These are phyloP conservation scores for Talaromyces nanjingensis DNA, from an alignment of 495 filamentous ascomycete genomes.

Conservation along the genomic window DNA sequence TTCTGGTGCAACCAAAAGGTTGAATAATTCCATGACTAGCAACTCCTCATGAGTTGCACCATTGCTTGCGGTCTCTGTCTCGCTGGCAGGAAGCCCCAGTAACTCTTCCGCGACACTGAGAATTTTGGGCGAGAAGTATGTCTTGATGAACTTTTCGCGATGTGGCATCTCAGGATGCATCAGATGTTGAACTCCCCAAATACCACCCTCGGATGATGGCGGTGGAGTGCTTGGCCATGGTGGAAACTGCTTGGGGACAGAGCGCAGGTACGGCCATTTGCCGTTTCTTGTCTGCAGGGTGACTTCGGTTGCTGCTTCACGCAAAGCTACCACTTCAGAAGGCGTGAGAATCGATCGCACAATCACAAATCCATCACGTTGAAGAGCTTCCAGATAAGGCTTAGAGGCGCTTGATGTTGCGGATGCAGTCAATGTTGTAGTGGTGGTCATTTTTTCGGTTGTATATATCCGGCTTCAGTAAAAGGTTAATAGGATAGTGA, in stretches of 20 bases:
- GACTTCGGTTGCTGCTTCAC: constrained; percentile 43
- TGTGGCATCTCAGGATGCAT: constrained; percentile 61
- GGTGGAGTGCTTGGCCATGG: constrained; percentile 56
- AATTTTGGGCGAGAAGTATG: constrained; percentile 61
- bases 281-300: constrained; percentile 53
- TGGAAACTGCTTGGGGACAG: constrained; percentile 79
- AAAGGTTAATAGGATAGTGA: neutral
- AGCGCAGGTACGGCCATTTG: constrained; percentile 71
- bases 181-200: constrained; percentile 84
- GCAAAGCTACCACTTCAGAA: constrained; percentile 44
- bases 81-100: constrained; percentile 28
- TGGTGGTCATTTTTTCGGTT: neutral
- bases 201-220: constrained; percentile 48
- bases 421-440: neutral
- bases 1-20: constrained; percentile 65
- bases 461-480: neutral
- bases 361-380: constrained; percentile 42
- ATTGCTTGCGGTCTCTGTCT: constrained; percentile 6
- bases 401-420: neutral
- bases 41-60: constrained; percentile 30
- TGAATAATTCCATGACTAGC: constrained; percentile 76
- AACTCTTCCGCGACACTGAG: constrained; percentile 50
- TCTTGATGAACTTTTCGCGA: constrained; percentile 44
- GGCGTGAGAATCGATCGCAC: constrained; percentile 41
- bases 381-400: constrained; percentile 34